phyloP scores from a whole-genome alignment of 2,329 filamentous ascomycete genomes.

The Ophiosphaerella narmari region DNA sequence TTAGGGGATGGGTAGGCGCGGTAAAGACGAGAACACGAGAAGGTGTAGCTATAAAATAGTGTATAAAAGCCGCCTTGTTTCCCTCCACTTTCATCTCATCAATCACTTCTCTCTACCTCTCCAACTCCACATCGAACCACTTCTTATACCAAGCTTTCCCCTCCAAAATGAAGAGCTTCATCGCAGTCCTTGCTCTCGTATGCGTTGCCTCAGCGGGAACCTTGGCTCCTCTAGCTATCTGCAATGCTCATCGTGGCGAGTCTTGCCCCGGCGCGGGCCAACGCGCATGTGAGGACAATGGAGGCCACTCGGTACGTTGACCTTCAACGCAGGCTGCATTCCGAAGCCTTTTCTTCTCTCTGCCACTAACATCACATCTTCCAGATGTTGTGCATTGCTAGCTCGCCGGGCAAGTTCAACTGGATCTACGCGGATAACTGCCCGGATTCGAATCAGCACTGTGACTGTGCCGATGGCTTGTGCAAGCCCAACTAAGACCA shows the following conservation, averaged over 20 bases:
- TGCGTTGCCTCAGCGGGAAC: conserved; percentile 2
- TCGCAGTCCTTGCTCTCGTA: conserved; percentile 2
- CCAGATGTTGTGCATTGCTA: conserved; percentile 6
- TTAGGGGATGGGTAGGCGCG: too few relatives aligned
- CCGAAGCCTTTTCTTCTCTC: too few relatives aligned
- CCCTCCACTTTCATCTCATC: too few relatives aligned
- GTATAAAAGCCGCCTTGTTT: too few relatives aligned
- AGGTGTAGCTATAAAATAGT: too few relatives aligned
- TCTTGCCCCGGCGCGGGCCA: conserved; percentile 1
- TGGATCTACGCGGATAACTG: conserved; percentile 11
- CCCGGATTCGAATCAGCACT: conserved; percentile 4
- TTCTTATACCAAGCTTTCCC: background rate
- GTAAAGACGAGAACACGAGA: too few relatives aligned
- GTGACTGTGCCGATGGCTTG: conserved; percentile 2
- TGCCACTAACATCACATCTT: background rate
- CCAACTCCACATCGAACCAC: background rate
- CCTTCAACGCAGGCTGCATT: too few relatives aligned
- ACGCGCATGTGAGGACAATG: background rate
- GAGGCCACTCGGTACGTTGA: too few relatives aligned
- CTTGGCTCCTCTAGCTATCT: background rate
- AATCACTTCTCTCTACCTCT: background rate
- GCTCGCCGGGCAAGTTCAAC: conserved; percentile 3
- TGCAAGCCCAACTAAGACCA: conserved; percentile 2
- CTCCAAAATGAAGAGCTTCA: conserved; percentile 4
- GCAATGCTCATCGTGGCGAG: conserved; percentile 7